Evolutionary conservation across 768 basidiomycete genomes (phyloP).

Genomic region (Podaxis sp.): DNA sequence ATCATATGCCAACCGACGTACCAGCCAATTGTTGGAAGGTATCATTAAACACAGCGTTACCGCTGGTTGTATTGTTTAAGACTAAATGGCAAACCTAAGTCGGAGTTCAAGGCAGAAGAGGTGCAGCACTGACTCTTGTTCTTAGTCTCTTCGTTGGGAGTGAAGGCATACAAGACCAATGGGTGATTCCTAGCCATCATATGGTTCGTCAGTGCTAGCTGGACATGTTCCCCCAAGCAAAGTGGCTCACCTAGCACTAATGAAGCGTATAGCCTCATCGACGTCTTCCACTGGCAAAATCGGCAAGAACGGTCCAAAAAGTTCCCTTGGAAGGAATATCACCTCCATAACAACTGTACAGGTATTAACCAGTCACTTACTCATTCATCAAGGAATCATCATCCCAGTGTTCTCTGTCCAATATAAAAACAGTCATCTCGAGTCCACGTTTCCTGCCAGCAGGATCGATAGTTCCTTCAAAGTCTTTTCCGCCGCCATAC

Average conservation of each 20-base stretch:
- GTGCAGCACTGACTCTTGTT: constrained; percentile 26
- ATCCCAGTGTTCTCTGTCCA: constrained; percentile 45
- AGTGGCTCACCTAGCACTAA: constrained; percentile 43
- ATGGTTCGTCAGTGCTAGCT: not conserved
- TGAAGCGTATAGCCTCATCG: constrained; percentile 50
- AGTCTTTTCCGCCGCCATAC: constrained; percentile 32
- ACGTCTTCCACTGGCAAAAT: constrained; percentile 53
- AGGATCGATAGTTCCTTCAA: constrained; percentile 23
- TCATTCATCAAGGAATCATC: constrained; percentile 60
- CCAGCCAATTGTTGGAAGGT: constrained; percentile 49
- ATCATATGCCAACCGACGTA: constrained; percentile 20
- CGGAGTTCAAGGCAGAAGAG: not conserved
- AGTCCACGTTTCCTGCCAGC: constrained; percentile 39
- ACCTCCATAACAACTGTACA: not conserved
- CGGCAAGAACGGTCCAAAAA: constrained; percentile 71
- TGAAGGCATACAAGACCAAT: constrained; percentile 63
- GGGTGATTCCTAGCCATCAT: constrained; percentile 42
- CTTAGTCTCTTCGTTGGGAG: constrained; percentile 38
- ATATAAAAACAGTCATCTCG: constrained; percentile 54
- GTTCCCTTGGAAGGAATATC: constrained; percentile 40
- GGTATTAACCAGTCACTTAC: constrained; percentile 28
- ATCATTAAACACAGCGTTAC: constrained; percentile 56
- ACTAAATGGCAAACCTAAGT: constrained; percentile 32
- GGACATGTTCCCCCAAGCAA: not conserved
- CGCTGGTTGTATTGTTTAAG: constrained; percentile 50